Evolutionary conservation across 2,329 filamentous ascomycete species (phyloP), one percentile per base, ranked within the genome.

Genomic region (Claviceps pazoutovae): DNA sequence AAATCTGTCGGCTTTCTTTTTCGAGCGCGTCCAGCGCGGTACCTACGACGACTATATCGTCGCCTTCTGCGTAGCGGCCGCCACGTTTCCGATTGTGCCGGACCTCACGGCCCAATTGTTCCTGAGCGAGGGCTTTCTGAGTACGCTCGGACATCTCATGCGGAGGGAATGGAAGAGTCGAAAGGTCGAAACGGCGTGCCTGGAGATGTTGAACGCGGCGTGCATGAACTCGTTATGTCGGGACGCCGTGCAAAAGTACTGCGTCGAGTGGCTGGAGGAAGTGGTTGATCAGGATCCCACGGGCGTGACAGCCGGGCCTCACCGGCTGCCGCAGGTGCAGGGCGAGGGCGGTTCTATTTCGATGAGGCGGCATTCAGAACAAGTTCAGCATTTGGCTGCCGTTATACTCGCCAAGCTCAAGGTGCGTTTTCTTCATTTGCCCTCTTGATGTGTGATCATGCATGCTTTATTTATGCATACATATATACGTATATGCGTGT

Each of bases 151-250:
- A 16, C 80, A 84, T 14, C 72, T 94, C 51, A 85, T 95, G 67
- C 78, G 84, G 57, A 79, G 83, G 58, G 88, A 84, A 63, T 86
- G 84, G 73, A 94, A 91, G 72, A 91, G 85, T 63, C 78, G 80
- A 58, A 88, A 88, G 60, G 84, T 97, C 21, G 89, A 95, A 67
- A 84, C 86, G 53, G 86, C 89, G 2, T 85, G 88, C 47, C 69
- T 98, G 58, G 87, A 96, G 62, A 81, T 98, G 70, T 75, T 98
- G 53, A 95, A 90, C 67, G 88, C 88, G 13, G 90, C 91, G 6
- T 96, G 89, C 67, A 86, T 95, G 67, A 86, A 94, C 63, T 76
- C 81, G 46, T 72, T 79, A 7, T 97, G 90, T 61, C 81, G 93
- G 21, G 86, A 90, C 57, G 85, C 86, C 8, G 86, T 97, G 54